Percentiles rank a stretch among this genome's conserved stretches.
These are phyloP conservation scores for Acorus calamus DNA, from an alignment of 106 monocot species.

Conservation along the genomic window DNA sequence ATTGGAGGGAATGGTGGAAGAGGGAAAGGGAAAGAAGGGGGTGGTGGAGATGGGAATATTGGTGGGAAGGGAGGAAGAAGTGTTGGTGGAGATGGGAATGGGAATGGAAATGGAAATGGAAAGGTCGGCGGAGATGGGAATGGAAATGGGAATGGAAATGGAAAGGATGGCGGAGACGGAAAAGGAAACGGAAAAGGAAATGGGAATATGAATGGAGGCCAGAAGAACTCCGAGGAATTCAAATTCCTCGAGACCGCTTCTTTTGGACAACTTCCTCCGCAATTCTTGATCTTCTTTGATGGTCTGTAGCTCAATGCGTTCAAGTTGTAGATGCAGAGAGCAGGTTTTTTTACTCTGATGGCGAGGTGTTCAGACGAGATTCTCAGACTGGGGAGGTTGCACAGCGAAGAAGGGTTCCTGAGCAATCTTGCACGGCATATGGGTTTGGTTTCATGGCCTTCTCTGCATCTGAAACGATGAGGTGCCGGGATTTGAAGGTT, in stretches of 20 bases:
- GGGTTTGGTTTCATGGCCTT: slow-evolving; percentile 41
- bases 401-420: slow-evolving; percentile 45
- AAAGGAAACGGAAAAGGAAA: slow-evolving; percentile 41
- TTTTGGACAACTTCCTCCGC: slow-evolving; percentile 11
- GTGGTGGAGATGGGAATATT: slow-evolving; percentile 1
- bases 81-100: slow-evolving; percentile 11
- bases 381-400: slow-evolving; percentile 49
- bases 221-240: slow-evolving; percentile 70
- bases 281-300: slow-evolving; percentile 22
- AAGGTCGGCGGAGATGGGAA: slow-evolving; percentile 8
- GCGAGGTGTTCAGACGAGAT: slow-evolving; percentile 58
- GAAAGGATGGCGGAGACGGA: slow-evolving; percentile 28
- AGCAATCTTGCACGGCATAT: slow-evolving; percentile 56
- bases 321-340: slow-evolving; percentile 56
- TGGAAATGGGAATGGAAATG: slow-evolving; percentile 20
- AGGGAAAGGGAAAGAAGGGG: slow-evolving; percentile 26
- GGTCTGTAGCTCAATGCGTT: slow-evolving; percentile 80
- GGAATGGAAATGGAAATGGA: slow-evolving; percentile 12
- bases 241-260: background rate
- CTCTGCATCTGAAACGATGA: slow-evolving; percentile 62
- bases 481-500: slow-evolving; percentile 66
- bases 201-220: slow-evolving; percentile 54
- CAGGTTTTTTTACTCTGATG: slow-evolving; percentile 17
- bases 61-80: slow-evolving; percentile 24
- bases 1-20: slow-evolving; percentile 11